Conservation (phyloP, 441 rosid genomes). For the Bocquillonia castaneifolia region DNA sequence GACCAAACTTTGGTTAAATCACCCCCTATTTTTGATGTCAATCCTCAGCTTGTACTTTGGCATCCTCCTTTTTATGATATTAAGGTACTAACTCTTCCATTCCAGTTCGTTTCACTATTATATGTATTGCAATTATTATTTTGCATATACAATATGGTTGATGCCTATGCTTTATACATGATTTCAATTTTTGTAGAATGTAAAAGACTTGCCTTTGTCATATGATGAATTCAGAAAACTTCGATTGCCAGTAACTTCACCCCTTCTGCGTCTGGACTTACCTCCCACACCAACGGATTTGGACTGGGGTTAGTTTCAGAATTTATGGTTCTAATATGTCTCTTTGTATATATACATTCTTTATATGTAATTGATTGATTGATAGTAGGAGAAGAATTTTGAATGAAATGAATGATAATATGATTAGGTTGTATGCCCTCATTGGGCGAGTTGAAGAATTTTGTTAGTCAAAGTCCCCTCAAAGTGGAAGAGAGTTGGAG, state of each 20-base stretch:
- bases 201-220: conserved; percentile 51
- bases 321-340: too few relatives aligned
- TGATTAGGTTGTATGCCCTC: conserved; percentile 69
- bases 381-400: conserved; percentile 26
- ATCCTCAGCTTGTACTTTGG: conserved; percentile 43
- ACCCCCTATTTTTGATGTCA: conserved; percentile 25
- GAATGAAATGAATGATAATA: conserved; percentile 32
- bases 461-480: conserved; percentile 35
- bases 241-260: conserved; percentile 37
- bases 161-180: too few relatives aligned
- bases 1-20: conserved; percentile 33
- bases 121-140: too few relatives aligned
- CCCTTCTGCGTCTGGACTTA: conserved; percentile 36
- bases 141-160: too few relatives aligned
- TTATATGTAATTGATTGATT: conserved; percentile 25
- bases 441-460: conserved; percentile 54
- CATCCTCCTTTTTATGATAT: conserved; percentile 70
- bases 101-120: too few relatives aligned
- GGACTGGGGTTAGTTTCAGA: conserved; percentile 63
- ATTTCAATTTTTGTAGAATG: conserved; percentile 38
- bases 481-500: conserved; percentile 45
- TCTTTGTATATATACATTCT: too few relatives aligned
- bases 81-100: conserved; percentile 48
- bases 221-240: conserved; percentile 58
- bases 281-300: conserved; percentile 36